Evolutionary conservation across 2,329 filamentous ascomycete genomes (phyloP), one percentile per base, ranked within the genome.

Genomic region (Penicillium crustosum): DNA sequence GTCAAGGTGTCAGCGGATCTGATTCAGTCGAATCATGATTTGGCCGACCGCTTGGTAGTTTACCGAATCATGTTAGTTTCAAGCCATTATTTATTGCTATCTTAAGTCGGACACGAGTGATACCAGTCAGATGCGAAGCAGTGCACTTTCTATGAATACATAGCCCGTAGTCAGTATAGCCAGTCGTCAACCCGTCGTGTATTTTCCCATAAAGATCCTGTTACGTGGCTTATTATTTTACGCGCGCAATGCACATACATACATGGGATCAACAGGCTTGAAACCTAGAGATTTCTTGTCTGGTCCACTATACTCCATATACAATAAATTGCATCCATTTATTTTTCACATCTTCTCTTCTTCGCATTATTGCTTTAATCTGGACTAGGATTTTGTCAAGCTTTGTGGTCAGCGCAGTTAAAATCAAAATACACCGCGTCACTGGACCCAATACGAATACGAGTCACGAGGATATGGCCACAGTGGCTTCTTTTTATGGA

Each of bases 401-500:
- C 60, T 63, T 61, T 60, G 41, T 44, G 31, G 54, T 62, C 54
- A 62, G 59, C 53, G 52, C 55, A 59, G 60, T 59, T 56, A 43
- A 42, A 63, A 58, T 59, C 43, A 35, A 59, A 65, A 61, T 55
- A 50, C 58, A 50, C 60, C 45, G 61, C 53, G 60, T 65, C 60
- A 65, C 55, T 60, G 25, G 53, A 47, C 42, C 42, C 0, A 38
- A 64, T 64, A 63, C 62, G 62, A 63, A 55, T 61, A 63, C 63
- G 57, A 65, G 53, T 67, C 64, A 67, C 59, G 63, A 58, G 65
- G 31, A 53, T 47, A 23, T 33, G 56, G 59, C 57, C 55, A 65
- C 57, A 50, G 61, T 64, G 64, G 61, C 63, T 62, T 60, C 36
- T 54, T 48, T 41, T 19, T 15, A 35, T 35, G 33, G 15, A 15